Base-by-base conservation (phyloP, 2,329 filamentous ascomycete species). In the Epichloe elymi region DNA sequence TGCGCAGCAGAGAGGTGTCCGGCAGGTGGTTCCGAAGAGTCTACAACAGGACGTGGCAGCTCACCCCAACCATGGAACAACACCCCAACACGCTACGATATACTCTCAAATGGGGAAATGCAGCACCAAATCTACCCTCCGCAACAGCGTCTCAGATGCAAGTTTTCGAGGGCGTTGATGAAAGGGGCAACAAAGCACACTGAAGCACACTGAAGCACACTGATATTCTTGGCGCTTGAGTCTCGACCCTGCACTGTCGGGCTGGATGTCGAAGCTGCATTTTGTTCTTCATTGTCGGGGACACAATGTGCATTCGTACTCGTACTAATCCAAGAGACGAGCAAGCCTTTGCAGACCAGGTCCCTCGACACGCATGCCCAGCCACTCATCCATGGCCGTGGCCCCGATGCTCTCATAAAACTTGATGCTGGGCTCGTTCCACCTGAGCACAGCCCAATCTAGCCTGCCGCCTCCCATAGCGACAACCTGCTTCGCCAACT, bases 371-470 rank as follows among this genome's bases (percentile, higher is more conserved):
- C 86, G 76, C 79, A 91, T 82, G 2, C 79, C 79, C 15, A 87
- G 76, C 86, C 86, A 91, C 53, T 85, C 83, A 54, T 73, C 70
- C 82, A 83, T 80, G 57, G 72, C 70, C 58, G 68, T 73, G 1
- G 86, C 86, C 1, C 87, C 86, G 49, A 83, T 76, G 53, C 72
- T 75, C 66, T 83, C 74, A 64, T 97, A 97, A 62, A 97, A 96
- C 59, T 82, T 74, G 70, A 97, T 86, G 65, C 85, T 90, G 7
- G 88, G 86, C 72, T 87, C 80, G 63, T 97, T 97, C 89, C 89
- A 95, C 70, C 87, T 91, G 60, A 96, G 68, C 55, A 95, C 93
- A 57, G 77, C 82, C 91, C 91, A 97, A 63, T 97, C 90, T 51
- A 97, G 69, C 53, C 91, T 75, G 7, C 76, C 82, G 1, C 89